A percentile compares a stretch with the other conserved stretches of the same genome.
phyloP scores from a whole-genome alignment of 1,139 yeast genomes.

The Magnusiomyces paraingens region DNA sequence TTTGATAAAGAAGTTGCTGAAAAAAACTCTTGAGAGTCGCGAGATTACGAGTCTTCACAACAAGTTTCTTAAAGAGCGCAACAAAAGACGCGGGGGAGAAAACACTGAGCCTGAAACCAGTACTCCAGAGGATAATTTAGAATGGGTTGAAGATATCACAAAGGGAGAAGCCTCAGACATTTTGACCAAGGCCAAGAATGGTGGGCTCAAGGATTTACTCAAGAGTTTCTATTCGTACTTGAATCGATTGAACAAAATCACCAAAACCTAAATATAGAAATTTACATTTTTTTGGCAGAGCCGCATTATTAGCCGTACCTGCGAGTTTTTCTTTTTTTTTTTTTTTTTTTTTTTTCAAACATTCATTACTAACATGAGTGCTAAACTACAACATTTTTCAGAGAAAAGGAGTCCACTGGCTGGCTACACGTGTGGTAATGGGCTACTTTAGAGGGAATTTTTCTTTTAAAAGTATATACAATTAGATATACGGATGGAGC shows the following conservation, averaged over 20 bases:
- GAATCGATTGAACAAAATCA: neutral
- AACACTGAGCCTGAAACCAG: neutral
- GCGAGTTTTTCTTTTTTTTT: neutral
- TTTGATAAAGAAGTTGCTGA: constrained; percentile 3
- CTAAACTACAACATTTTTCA: no score
- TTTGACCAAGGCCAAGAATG: neutral
- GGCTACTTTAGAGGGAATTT: no score
- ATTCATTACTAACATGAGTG: neutral
- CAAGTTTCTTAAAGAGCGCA: neutral
- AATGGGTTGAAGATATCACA: constrained; percentile 9
- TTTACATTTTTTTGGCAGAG: neutral
- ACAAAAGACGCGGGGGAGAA: neutral
- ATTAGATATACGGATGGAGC: neutral
- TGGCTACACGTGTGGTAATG: no score
- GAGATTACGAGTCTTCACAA: neutral
- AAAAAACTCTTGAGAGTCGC: neutral
- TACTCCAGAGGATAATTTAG: constrained; percentile 9
- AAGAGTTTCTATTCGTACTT: neutral
- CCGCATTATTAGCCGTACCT: neutral
- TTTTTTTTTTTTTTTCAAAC: neutral
- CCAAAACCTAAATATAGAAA: neutral
- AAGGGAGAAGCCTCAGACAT: constrained; percentile 16
- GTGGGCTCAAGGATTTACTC: neutral
- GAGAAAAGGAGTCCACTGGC: no score
- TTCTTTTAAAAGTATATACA: no score